These are phyloP conservation scores for Coemansia sp. DNA, from an alignment of 192 early-diverging fungal genomes.

Conservation along the genomic window DNA sequence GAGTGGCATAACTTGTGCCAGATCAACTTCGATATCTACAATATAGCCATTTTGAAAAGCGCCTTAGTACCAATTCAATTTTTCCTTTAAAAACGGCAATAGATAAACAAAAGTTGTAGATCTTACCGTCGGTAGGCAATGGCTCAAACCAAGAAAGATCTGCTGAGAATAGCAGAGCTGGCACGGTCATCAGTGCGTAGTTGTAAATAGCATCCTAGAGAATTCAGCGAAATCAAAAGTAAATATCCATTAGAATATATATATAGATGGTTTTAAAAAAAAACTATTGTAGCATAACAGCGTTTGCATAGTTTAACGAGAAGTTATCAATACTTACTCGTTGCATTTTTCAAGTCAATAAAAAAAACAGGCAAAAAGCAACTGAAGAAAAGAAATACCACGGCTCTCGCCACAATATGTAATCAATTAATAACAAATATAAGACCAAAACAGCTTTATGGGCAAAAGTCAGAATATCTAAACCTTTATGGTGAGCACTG, in stretches of 20 bases:
- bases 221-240: background rate
- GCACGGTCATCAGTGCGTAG: slow-evolving; percentile 38
- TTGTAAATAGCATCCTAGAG: slow-evolving; percentile 39
- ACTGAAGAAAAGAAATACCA: background rate
- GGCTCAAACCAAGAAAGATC: slow-evolving; percentile 40
- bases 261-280: background rate
- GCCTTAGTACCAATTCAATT: too few relatives aligned
- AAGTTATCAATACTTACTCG: background rate
- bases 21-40: slow-evolving; percentile 46
- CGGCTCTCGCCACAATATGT: background rate
- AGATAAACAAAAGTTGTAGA: background rate
- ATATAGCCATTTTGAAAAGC: background rate
- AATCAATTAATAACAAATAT: background rate
- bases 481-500: slow-evolving; percentile 36
- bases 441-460: background rate
- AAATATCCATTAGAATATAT: background rate
- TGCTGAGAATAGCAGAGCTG: slow-evolving; percentile 29
- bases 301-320: background rate
- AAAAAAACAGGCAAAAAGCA: background rate
- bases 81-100: too few relatives aligned
- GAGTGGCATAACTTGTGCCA: slow-evolving; percentile 41
- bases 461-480: background rate
- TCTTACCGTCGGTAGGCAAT: slow-evolving; percentile 30
- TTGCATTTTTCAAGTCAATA: background rate
- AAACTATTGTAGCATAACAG: background rate